Evolutionary conservation across 768 basidiomycete genomes (phyloP).

Genomic region (Amanita fuliginea): DNA sequence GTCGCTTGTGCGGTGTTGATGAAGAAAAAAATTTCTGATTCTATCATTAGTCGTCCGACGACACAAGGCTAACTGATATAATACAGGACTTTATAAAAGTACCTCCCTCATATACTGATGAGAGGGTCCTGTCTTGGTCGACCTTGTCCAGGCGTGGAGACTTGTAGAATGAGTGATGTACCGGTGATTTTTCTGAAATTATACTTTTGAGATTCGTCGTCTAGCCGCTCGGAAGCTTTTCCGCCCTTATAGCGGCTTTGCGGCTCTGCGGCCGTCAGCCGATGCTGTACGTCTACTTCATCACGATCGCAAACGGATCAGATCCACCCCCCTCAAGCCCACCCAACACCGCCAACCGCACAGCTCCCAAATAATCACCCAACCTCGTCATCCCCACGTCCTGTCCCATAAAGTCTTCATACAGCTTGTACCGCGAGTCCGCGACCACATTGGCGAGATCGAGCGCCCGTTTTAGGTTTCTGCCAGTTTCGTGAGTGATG

Average conservation of each 20-base stretch:
- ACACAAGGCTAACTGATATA: not conserved
- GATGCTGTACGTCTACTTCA: too few species aligned
- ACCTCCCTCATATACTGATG: too few species aligned
- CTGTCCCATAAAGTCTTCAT: constrained; percentile 70
- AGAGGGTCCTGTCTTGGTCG: too few species aligned
- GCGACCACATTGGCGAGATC: constrained; percentile 79
- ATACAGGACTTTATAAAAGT: not conserved
- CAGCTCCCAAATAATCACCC: constrained; percentile 62
- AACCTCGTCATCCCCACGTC: constrained; percentile 29
- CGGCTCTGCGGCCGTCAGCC: too few species aligned
- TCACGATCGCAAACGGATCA: constrained; percentile 51
- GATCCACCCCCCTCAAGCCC: constrained; percentile 68
- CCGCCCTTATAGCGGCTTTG: constrained; percentile 51
- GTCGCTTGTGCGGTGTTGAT: constrained; percentile 46
- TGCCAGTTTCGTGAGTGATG: constrained; percentile 16
- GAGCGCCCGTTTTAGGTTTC: constrained; percentile 68
- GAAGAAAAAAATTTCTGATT: constrained; percentile 31
- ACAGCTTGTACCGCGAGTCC: constrained; percentile 76
- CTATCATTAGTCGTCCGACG: not conserved
- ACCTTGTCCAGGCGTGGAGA: too few species aligned
- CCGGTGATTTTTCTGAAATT: too few species aligned
- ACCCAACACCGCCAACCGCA: constrained; percentile 61
- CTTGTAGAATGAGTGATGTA: too few species aligned
- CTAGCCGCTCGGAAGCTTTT: too few species aligned
- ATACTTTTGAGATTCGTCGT: too few species aligned